Evolutionary conservation across 2,329 filamentous ascomycete genomes (phyloP).

Genomic region (Coniochaeta sp.): DNA sequence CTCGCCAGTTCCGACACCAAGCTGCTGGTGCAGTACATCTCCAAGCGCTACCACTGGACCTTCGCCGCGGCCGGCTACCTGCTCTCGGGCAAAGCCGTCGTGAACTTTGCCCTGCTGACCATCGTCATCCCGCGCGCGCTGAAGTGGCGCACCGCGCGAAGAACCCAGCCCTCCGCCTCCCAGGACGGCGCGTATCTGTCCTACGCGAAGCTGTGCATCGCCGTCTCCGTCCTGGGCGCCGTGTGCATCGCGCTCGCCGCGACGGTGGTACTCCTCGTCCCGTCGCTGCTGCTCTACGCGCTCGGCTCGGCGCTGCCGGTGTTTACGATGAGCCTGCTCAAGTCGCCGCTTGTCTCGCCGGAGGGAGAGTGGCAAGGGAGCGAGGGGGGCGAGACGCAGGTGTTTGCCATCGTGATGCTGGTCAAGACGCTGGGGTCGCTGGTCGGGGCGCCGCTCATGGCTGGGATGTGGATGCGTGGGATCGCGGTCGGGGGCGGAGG

Average conservation of each 20-base stretch:
- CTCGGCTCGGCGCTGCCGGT: constrained; percentile 41
- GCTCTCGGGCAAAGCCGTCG: constrained; percentile 37
- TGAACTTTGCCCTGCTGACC: constrained; percentile 38
- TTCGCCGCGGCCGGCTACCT: constrained; percentile 40
- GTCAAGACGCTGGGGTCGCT: constrained; percentile 40
- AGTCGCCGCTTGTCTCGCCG: constrained; percentile 31
- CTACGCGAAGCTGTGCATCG: constrained; percentile 28
- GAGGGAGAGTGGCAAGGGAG: not conserved
- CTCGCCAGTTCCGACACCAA: constrained; percentile 44
- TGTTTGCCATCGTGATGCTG: constrained; percentile 45
- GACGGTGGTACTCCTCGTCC: constrained; percentile 31
- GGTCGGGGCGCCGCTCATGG: constrained; percentile 39
- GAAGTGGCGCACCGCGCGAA: constrained; percentile 7
- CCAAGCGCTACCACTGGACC: constrained; percentile 37
- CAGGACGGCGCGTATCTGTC: constrained; percentile 23
- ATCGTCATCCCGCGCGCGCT: constrained; percentile 32
- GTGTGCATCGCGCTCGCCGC: constrained; percentile 31
- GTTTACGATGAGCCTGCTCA: constrained; percentile 40
- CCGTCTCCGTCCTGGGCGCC: constrained; percentile 32
- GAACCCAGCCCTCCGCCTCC: constrained; percentile 10
- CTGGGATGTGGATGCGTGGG: constrained; percentile 36
- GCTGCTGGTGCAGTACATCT: constrained; percentile 42
- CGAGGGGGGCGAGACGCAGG: constrained; percentile 20
- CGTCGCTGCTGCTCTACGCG: constrained; percentile 36
- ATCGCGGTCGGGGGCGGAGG: constrained; percentile 27